Conservation (phyloP, 1,284 basidiomycete species). For the Boletus smithii region DNA sequence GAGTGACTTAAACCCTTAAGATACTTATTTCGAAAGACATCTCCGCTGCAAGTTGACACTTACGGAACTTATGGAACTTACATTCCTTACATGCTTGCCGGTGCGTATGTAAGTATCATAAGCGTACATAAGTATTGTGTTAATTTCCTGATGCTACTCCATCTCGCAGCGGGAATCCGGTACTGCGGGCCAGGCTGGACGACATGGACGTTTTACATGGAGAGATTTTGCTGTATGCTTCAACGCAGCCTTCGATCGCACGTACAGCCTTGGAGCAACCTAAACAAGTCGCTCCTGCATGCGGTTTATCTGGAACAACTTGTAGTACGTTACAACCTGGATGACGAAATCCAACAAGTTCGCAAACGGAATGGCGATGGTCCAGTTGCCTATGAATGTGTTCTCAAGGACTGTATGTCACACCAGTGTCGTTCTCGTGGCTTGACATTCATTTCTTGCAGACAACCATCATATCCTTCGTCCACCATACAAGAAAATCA, state of each 20-base stretch:
- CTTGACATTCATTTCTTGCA: no score
- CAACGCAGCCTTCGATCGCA: not conserved
- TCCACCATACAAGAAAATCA: constrained; percentile 1
- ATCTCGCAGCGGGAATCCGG: constrained; percentile 18
- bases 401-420: not conserved
- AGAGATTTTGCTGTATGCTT: not conserved
- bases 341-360: not conserved
- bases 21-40: no score
- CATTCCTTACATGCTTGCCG: no score
- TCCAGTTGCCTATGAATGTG: no score
- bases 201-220: constrained; percentile 16
- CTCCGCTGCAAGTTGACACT: no score
- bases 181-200: constrained; percentile 18
- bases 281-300: not conserved
- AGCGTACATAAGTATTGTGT: no score
- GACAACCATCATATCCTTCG: not conserved
- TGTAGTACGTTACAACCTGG: not conserved
- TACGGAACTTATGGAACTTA: no score
- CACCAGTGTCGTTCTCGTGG: no score
- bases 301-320: constrained; percentile 1
- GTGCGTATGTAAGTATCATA: no score
- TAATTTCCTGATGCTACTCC: no score
- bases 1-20: no score
- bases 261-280: constrained; percentile 1
- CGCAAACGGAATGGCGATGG: not conserved